Evolutionary conservation across 2,329 filamentous ascomycete species (phyloP), one percentile per base, ranked within the genome.

Genomic region (Cytospora mali): DNA sequence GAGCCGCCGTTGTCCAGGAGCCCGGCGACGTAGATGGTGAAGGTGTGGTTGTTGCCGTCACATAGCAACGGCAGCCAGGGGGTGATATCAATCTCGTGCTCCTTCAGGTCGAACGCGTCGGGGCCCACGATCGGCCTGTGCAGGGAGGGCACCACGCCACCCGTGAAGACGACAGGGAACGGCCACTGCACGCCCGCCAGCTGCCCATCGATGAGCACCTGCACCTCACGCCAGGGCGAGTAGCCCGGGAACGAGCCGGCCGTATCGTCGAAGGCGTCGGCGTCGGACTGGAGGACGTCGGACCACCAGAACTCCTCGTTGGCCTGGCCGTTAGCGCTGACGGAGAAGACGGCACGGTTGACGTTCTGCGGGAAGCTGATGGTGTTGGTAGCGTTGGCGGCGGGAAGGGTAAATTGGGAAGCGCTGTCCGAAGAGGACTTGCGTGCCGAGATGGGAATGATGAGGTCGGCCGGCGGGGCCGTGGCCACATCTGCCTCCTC

Each of bases 301-400:
- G 82, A 84, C 87, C 90, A 95, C 91, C 92, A 96, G 70, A 94
- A 94, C 72, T 96, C 92, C 75, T 95, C 92, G 18, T 81, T 76
- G 0, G 82, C 82, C 72, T 95, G 92, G 0, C 90, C 92, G 67
- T 88, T 92, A 18, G 91, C 90, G 10, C 89, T 86, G n/a, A 95
- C 81, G 0, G 89, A 87, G 61, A 94, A 85, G 10, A 93, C 84
- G 21, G 91, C 92, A 62, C 88, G 86, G 58, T 84, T 83, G 23
- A 82, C 81, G 69, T 91, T 89, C 55, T 76, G 79, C 2, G 91
- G 91, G 50, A 96, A 79, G n/a, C 67, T 61, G 49, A 92, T 74
- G 0, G 78, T 79, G 66, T 83, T 84, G 1, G 80, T 81, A 1
- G 89, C 88, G 62, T 81, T 83, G 62, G 89, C 80, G 0, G 77